Evolutionary conservation across 2,329 filamentous ascomycete genomes (phyloP).

Genomic region (Fusarium tricinctum): DNA sequence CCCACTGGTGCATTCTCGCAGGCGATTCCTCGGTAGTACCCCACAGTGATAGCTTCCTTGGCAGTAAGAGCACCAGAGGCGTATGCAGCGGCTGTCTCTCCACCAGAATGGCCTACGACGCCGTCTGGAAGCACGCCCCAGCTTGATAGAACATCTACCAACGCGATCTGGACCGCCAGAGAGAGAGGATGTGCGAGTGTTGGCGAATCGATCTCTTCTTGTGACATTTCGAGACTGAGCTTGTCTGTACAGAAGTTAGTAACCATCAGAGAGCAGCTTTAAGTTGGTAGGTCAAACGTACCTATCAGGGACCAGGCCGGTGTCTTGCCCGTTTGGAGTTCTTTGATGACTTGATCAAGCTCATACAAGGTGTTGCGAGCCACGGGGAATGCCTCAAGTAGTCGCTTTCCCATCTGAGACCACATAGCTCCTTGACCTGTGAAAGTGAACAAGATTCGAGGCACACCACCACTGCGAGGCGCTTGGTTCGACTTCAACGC

Average conservation of each 20-base stretch:
- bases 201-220: constrained; percentile 37
- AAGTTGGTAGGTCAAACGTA: background rate
- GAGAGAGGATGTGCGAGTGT: constrained; percentile 41
- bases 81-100: constrained; percentile 45
- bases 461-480: constrained; percentile 6
- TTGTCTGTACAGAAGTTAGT: constrained; percentile 36
- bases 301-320: constrained; percentile 36
- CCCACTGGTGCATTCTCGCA: constrained; percentile 42
- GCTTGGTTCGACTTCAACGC: constrained; percentile 35
- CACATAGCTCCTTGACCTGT: constrained; percentile 44
- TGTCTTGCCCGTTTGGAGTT: constrained; percentile 23
- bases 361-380: constrained; percentile 38
- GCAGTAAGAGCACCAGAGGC: constrained; percentile 44
- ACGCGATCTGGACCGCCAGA: constrained; percentile 39
- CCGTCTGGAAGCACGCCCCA: constrained; percentile 41
- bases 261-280: background rate
- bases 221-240: constrained; percentile 32
- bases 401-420: constrained; percentile 44
- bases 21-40: constrained; percentile 42
- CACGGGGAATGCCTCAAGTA: constrained; percentile 41
- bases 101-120: constrained; percentile 43
- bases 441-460: constrained; percentile 35
- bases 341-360: constrained; percentile 32
- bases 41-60: constrained; percentile 40
- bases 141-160: constrained; percentile 39